Evolutionary conservation across 257 asterid species (phyloP), one percentile per base, ranked within the genome.

Genomic region (Vinca minor): DNA sequence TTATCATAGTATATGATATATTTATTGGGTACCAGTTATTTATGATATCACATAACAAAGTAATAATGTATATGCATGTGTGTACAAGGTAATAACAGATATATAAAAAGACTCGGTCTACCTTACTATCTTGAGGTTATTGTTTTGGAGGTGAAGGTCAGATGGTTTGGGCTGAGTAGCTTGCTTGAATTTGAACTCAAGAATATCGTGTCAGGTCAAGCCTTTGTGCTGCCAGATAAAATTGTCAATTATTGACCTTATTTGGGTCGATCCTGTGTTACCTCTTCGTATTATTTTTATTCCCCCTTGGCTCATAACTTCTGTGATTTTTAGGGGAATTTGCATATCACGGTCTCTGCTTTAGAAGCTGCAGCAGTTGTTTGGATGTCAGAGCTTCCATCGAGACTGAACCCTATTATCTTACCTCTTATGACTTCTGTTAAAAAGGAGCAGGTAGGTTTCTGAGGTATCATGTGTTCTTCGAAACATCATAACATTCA

Each of bases 311-410:
- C 5, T 42, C 14, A 31, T 56, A 42, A 56, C 31, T 56, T 31
- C 15, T 5, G 41, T 32, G 17, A 42, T 49, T 28, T 69, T 64
- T 94, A 93, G 99, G 84, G 77, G 72, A 87, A 87, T 83, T 77
- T 93, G 88, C 96, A 93, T 72, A 77, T 93, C 53, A 84, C 95
- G 21, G 96, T 89, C 76, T 81, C 95, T 42, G 87, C 99, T 75
- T 87, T 93, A 78, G 82, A 87, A 66, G 99, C 99, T 25, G 87
- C 94, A 74, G 95, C 96, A 50, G 89, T 86, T 70, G 95, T 93
- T 68, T 93, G 97, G 97, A 89, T 93, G 88, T 84, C 95, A 21
- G 94, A 89, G 78, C 92, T 93, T 69, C 99, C 99, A 21, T 75
- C 83, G 62, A 89, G 79, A 76, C 92, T 89, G 31, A 93, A 93